These are phyloP conservation scores for Epichloe gansuensis DNA, from an alignment of 2,329 filamentous ascomycete species.

Conservation along the genomic window DNA sequence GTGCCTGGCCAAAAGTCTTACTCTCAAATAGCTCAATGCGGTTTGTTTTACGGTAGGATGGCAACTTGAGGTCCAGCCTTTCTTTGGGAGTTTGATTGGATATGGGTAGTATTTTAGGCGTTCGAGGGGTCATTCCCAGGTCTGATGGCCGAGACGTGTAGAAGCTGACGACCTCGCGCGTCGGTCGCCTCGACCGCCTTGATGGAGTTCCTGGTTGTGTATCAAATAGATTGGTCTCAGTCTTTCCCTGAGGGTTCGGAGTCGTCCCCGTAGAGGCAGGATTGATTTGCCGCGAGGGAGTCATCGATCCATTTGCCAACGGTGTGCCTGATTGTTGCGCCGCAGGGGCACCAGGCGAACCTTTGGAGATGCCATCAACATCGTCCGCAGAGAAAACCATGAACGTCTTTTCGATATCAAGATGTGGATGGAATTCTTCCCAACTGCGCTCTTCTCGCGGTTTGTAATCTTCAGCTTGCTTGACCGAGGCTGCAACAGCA, in stretches of 20 bases:
- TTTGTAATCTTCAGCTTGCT: slow-evolving; percentile 92
- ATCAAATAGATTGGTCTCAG: slow-evolving; percentile 20
- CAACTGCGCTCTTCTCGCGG: slow-evolving; percentile 91
- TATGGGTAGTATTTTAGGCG: slow-evolving; percentile 58
- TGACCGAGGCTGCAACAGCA: slow-evolving; percentile 73
- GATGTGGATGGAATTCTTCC: slow-evolving; percentile 94
- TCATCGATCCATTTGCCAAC: slow-evolving; percentile 26
- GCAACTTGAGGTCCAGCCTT: slow-evolving; percentile 62
- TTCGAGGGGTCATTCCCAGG: slow-evolving; percentile 33
- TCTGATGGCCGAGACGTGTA: slow-evolving; percentile 38
- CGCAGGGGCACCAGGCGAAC: slow-evolving; percentile 25
- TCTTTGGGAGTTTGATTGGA: slow-evolving; percentile 71
- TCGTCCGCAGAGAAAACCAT: slow-evolving; percentile 71
- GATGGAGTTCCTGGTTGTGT: slow-evolving; percentile 20
- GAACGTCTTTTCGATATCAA: slow-evolving; percentile 76
- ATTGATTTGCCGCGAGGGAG: slow-evolving; percentile 33
- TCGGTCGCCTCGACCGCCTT: slow-evolving; percentile 29
- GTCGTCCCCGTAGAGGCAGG: slow-evolving; percentile 29
- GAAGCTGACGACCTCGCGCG: slow-evolving; percentile 38
- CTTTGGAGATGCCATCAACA: slow-evolving; percentile 57
- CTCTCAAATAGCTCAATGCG: slow-evolving; percentile 73
- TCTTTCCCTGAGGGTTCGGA: slow-evolving; percentile 24
- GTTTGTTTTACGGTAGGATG: slow-evolving; percentile 63
- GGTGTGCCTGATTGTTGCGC: slow-evolving; percentile 16
- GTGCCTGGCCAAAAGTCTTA: slow-evolving; percentile 69